Conservation (phyloP, 345 rosid genomes). For the Carallia brachiata region DNA sequence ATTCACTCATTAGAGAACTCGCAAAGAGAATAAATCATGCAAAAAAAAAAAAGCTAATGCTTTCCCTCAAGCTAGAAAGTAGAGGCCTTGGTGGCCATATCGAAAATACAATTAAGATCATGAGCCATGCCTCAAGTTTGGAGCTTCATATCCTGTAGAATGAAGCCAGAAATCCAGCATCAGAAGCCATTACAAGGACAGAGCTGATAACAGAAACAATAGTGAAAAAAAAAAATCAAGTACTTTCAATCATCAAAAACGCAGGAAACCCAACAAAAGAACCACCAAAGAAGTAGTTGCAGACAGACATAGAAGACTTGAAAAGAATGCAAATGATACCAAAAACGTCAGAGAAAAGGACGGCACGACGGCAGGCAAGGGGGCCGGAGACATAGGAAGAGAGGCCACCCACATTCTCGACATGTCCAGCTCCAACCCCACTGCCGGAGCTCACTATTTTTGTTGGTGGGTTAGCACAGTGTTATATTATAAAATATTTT, state of each 20-base stretch:
- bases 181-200: background rate
- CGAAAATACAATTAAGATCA: background rate
- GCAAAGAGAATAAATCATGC: too few species aligned
- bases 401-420: constrained; percentile 60
- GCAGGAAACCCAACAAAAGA: too few species aligned
- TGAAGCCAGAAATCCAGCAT: constrained; percentile 9
- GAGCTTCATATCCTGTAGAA: constrained; percentile 77
- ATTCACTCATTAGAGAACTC: too few species aligned
- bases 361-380: constrained; percentile 7
- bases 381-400: constrained; percentile 63
- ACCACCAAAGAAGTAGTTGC: too few species aligned
- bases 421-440: constrained; percentile 52
- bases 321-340: constrained; percentile 19
- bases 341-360: constrained; percentile 60
- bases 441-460: constrained; percentile 24
- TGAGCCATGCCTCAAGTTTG: constrained; percentile 59
- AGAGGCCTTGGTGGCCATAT: background rate
- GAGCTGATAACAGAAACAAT: too few species aligned
- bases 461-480: constrained; percentile 68
- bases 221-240: too few species aligned
- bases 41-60: too few species aligned
- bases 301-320: too few species aligned
- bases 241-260: too few species aligned
- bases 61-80: background rate
- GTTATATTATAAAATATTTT: constrained; percentile 26